Evolutionary conservation across 2,329 filamentous ascomycete species (phyloP).

Genomic region (Sphaerulina vaccinii): DNA sequence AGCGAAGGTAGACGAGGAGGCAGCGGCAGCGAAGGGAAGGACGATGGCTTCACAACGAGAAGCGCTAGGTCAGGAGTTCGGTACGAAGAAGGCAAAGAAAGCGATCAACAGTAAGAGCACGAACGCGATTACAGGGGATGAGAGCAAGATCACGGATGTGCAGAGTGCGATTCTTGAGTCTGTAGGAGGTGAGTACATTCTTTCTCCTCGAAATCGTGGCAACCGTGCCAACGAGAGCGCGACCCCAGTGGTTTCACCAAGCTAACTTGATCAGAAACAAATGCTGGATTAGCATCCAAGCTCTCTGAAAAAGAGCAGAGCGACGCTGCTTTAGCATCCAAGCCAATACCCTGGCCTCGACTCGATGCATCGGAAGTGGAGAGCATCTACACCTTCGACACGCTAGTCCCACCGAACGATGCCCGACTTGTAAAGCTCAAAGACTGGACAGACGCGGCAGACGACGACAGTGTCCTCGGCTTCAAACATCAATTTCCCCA

Average conservation of each 20-base stretch:
- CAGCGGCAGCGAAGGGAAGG: constrained; percentile 35
- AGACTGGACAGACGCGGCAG: constrained; percentile 69
- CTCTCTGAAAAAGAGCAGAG: constrained; percentile 62
- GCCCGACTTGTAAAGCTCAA: constrained; percentile 67
- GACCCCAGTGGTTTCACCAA: constrained; percentile 54
- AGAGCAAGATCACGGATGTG: constrained; percentile 55
- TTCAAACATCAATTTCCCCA: constrained; percentile 65
- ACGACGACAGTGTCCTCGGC: constrained; percentile 48
- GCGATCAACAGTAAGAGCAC: constrained; percentile 66
- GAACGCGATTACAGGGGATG: constrained; percentile 63
- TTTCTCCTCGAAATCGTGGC: neutral
- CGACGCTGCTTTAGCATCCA: constrained; percentile 63
- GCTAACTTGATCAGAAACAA: constrained; percentile 43
- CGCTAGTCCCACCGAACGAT: constrained; percentile 66
- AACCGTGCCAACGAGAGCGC: constrained; percentile 40
- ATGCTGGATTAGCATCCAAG: constrained; percentile 62
- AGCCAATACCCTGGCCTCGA: constrained; percentile 72
- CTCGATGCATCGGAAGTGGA: constrained; percentile 64
- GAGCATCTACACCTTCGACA: constrained; percentile 69
- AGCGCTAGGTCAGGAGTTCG: constrained; percentile 74
- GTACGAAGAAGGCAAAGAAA: constrained; percentile 83
- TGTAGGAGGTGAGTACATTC: constrained; percentile 12
- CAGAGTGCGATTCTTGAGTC: constrained; percentile 57
- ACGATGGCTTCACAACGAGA: constrained; percentile 61
- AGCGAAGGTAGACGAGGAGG: constrained; percentile 43